Conservation (phyloP, 257 asterid species). For the Schizonepeta tenuifolia region DNA sequence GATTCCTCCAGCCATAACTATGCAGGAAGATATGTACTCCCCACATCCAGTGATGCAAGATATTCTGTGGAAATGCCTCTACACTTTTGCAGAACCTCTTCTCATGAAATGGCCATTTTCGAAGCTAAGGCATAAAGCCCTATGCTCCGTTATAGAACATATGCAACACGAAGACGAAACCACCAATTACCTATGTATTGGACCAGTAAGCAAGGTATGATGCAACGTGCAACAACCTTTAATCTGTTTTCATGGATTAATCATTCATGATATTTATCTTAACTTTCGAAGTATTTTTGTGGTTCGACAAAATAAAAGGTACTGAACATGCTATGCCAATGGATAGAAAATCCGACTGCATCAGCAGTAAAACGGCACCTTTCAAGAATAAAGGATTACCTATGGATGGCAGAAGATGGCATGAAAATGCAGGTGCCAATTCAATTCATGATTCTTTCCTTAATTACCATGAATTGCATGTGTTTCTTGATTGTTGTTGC, state of each 20-base stretch:
- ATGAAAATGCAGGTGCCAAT: conserved; percentile 74
- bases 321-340: conserved; percentile 70
- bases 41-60: conserved; percentile 75
- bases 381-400: conserved; percentile 67
- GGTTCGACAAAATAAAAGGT: conserved; percentile 39
- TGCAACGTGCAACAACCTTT: not conserved
- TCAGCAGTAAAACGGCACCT: conserved; percentile 49
- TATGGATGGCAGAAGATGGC: conserved; percentile 91
- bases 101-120: conserved; percentile 65
- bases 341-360: conserved; percentile 67
- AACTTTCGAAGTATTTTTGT: not conserved
- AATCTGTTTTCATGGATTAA: not conserved
- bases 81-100: conserved; percentile 63
- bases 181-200: conserved; percentile 62
- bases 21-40: conserved; percentile 76
- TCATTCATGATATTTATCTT: not conserved
- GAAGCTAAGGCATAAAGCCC: conserved; percentile 57
- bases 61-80: conserved; percentile 59
- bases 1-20: no score
- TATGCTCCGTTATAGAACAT: conserved; percentile 45
- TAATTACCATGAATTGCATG: not conserved
- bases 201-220: conserved; percentile 75
- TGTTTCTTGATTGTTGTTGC: not conserved
- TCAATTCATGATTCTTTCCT: not conserved
- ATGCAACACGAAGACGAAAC: conserved; percentile 63